Conservation (phyloP, 495 filamentous ascomycete genomes). For the Penicillium coprophilum region DNA sequence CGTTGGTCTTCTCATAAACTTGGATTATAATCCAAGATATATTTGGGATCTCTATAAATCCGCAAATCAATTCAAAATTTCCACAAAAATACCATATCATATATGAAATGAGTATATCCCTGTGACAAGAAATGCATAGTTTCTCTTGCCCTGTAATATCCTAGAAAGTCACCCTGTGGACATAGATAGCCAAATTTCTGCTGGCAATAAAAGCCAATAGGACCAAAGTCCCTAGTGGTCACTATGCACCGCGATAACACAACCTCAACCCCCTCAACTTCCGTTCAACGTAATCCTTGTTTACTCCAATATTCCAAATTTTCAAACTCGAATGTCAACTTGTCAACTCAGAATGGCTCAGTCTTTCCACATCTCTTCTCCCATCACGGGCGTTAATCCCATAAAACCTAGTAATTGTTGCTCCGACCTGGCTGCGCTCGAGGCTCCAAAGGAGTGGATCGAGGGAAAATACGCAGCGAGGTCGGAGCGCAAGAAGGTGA, state of each 20-base stretch:
- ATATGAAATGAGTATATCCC: background rate
- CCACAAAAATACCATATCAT: no score
- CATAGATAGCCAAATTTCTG: background rate
- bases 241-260: background rate
- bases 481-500: slow-evolving; percentile 28
- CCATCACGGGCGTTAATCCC: slow-evolving; percentile 14
- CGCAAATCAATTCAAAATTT: background rate
- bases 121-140: background rate
- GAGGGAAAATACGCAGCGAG: slow-evolving; percentile 22
- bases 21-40: no score
- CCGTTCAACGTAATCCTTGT: background rate
- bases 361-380: slow-evolving; percentile 21
- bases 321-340: slow-evolving; percentile 22
- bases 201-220: background rate
- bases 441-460: slow-evolving; percentile 19
- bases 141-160: background rate
- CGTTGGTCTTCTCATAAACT: no score
- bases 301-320: background rate
- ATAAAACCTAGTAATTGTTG: slow-evolving; percentile 27
- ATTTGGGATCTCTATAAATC: background rate
- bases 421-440: slow-evolving; percentile 27
- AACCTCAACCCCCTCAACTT: background rate
- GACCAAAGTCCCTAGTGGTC: background rate
- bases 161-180: background rate
- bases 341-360: slow-evolving; percentile 29